These are phyloP conservation scores for Penicillium bovifimosum DNA, from an alignment of 495 filamentous ascomycete species.

Conservation along the genomic window DNA sequence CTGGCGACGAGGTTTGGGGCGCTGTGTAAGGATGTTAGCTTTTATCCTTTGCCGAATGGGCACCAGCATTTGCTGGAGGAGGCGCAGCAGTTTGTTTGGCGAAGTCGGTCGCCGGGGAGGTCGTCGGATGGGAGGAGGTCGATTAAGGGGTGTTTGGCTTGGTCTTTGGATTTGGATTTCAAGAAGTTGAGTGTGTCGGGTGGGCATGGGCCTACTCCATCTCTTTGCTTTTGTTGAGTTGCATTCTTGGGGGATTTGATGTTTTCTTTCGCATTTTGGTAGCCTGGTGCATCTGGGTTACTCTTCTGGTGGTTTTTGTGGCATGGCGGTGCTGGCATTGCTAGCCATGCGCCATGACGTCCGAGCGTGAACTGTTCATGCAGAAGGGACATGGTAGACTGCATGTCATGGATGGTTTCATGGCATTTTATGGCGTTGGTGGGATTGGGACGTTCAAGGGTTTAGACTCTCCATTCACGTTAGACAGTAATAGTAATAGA, in stretches of 20 bases:
- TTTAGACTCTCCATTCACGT: background rate
- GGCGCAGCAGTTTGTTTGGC: constrained; percentile 18
- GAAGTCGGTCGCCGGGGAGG: constrained; percentile 13
- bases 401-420: background rate
- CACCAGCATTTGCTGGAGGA: constrained; percentile 26
- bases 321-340: background rate
- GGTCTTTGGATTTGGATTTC: background rate
- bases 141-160: constrained; percentile 2
- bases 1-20: constrained; percentile 29
- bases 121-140: background rate
- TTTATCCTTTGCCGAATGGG: constrained; percentile 26
- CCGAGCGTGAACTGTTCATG: background rate
- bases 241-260: background rate
- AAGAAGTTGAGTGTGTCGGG: background rate
- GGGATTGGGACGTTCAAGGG: background rate
- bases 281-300: background rate
- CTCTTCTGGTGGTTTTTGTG: background rate
- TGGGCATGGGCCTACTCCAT: background rate
- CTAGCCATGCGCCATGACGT: background rate
- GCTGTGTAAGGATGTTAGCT: constrained; percentile 25
- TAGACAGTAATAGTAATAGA: background rate
- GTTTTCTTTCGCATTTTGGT: background rate
- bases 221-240: background rate
- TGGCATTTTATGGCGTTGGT: background rate
- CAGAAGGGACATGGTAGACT: background rate